Percentiles rank a stretch among this genome's conserved stretches.
Conservation (phyloP, 2,329 filamentous ascomycete genomes). For the Nemania sp. region DNA sequence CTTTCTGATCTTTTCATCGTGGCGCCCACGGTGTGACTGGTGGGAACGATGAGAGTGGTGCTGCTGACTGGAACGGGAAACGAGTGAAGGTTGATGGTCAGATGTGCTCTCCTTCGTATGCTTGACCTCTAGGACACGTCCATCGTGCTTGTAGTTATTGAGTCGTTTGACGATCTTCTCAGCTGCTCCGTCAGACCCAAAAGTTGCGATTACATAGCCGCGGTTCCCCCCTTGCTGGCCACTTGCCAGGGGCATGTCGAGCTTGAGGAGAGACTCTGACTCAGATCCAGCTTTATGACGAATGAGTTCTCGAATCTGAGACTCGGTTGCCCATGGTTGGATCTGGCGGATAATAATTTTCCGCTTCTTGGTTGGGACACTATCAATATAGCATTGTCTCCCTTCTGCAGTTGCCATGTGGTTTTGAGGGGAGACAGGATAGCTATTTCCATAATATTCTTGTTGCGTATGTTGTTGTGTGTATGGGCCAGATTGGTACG, state of each 20-base stretch:
- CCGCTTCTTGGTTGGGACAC: slow-evolving; percentile 34
- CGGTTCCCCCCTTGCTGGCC: slow-evolving; percentile 30
- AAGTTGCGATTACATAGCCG: slow-evolving; percentile 38
- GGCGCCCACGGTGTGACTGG: slow-evolving; percentile 15
- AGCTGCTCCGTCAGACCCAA: slow-evolving; percentile 36
- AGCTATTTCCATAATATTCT: slow-evolving; percentile 30
- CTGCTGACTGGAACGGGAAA: slow-evolving; percentile 18
- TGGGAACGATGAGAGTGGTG: slow-evolving; percentile 20
- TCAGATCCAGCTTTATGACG: slow-evolving; percentile 34
- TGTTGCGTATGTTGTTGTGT: slow-evolving; percentile 27
- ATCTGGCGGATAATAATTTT: slow-evolving; percentile 41
- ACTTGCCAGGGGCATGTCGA: slow-evolving; percentile 36
- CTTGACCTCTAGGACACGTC: slow-evolving; percentile 33
- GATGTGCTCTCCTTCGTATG: slow-evolving; percentile 39
- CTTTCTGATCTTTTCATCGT: slow-evolving; percentile 28
- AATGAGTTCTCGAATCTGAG: slow-evolving; percentile 38
- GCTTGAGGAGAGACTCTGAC: slow-evolving; percentile 34
- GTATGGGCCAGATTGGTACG: slow-evolving; percentile 15
- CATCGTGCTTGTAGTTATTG: slow-evolving; percentile 35
- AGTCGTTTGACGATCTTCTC: slow-evolving; percentile 35
- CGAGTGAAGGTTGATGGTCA: slow-evolving; percentile 27
- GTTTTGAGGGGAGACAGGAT: slow-evolving; percentile 22
- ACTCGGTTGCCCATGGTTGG: slow-evolving; percentile 30
- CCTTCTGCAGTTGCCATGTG: slow-evolving; percentile 10
- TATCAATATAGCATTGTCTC: slow-evolving; percentile 6